phyloP scores from a whole-genome alignment of 495 filamentous ascomycete species.

The Hypoxylon fragiforme region DNA sequence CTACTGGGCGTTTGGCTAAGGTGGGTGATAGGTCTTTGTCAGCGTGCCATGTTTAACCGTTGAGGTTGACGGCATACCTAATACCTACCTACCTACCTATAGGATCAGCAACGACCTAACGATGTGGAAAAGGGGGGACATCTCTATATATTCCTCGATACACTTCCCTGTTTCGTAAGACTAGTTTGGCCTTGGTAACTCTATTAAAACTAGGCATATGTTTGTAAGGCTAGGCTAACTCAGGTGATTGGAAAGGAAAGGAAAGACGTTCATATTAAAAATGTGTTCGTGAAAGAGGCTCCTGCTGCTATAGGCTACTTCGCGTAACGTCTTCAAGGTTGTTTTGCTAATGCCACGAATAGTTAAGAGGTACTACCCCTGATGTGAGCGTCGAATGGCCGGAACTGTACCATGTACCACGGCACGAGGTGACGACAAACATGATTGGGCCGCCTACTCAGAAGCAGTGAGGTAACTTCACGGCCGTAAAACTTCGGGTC shows the following conservation, averaged over 20 bases:
- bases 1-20: constrained; percentile 8
- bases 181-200: neutral
- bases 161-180: neutral
- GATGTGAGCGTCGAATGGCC: no score
- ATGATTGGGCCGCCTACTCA: constrained; percentile 8
- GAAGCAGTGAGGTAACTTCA: constrained; percentile 10
- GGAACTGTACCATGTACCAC: constrained; percentile 3
- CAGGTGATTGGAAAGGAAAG: neutral
- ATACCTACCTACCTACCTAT: no score
- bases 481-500: constrained; percentile 26
- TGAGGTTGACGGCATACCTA: constrained; percentile 5
- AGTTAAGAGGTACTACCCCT: no score
- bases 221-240: neutral
- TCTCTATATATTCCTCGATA: neutral
- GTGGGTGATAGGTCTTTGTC: constrained; percentile 1
- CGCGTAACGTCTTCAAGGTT: no score
- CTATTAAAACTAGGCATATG: no score
- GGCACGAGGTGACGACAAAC: constrained; percentile 11
- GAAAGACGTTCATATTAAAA: no score
- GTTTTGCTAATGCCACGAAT: no score
- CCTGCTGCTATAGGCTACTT: no score
- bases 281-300: no score
- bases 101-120: no score
- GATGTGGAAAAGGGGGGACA: neutral
- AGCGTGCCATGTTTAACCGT: constrained; percentile 6